Evolutionary conservation across 148 eudicot species (phyloP), one percentile per base, ranked within the genome.

Genomic region (Rhododendron henanense): DNA sequence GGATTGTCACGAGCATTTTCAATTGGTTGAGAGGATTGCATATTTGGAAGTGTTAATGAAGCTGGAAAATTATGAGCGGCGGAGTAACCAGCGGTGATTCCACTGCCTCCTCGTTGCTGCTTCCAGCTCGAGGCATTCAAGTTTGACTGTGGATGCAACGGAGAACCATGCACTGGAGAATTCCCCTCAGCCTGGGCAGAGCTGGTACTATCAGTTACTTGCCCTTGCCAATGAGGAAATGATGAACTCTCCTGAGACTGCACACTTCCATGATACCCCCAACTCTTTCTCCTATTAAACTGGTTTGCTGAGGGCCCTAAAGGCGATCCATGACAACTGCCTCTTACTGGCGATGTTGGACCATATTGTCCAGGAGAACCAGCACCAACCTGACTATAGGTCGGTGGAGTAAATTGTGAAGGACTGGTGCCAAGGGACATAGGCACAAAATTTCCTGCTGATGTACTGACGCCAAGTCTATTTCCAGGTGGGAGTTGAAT

Each of bases 381-480:
- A 86, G 89, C 85, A 83, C 93, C 87, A 81, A 91, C 83, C 33
- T 94, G 93, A 85, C 91, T 75, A 82, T 87, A 92, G 83, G 81
- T 88, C 85, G 99, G 99, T 78, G 99, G 99, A 48, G 99, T 95
- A 88, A 94, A 95, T 87, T 97, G 99, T 44, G 99, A 97, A 88
- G 99, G 99, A 89, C 99, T 97, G 75, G 95, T 90, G 67, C 99
- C 99, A 76, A 97, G 98, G 83, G 99, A 94, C 90, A 95, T 91
- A 5, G 96, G 94, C 77, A 92, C 93, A 85, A 95, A 94, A 86
- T 93, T 94, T 85, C 94, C 94, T 13, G 91, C 87, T 67, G 94
- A 92, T 55, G 99, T 96, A 90, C 98, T 94, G 83, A 92, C 89
- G 85, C 98, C 98, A 85, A 94, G 92, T 83, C 98, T 95, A 83